A percentile compares a stretch with the other conserved stretches of the same genome.
These are phyloP conservation scores for Mrakia blollopis DNA, from an alignment of 768 basidiomycete species.

Conservation along the genomic window DNA sequence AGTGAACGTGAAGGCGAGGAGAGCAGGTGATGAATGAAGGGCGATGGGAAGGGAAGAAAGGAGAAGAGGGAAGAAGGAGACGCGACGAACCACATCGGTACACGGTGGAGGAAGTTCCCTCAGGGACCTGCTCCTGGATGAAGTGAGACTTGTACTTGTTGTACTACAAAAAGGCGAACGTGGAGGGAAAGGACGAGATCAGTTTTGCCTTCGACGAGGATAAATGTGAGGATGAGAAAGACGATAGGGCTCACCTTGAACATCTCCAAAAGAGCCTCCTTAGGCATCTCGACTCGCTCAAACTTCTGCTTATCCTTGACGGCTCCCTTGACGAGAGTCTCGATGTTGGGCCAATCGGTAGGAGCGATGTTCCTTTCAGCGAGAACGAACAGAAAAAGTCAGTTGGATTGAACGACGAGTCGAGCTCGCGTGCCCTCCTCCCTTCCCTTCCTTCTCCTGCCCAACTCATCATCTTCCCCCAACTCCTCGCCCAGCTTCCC, in stretches of 20 bases:
- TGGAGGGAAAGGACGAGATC: background rate
- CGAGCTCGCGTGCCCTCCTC: background rate
- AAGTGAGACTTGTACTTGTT: slow-evolving; percentile 97
- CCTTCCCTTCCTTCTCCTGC: background rate
- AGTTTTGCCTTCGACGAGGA: background rate
- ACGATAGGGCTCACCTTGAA: slow-evolving; percentile 80
- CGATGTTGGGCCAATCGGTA: slow-evolving; percentile 79
- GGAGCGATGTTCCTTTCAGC: slow-evolving; percentile 63
- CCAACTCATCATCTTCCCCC: too few relatives aligned
- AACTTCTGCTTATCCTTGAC: slow-evolving; percentile 98
- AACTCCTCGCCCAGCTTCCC: too few relatives aligned
- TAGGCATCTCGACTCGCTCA: slow-evolving; percentile 85
- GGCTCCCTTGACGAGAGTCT: slow-evolving; percentile 78
- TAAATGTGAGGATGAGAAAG: background rate
- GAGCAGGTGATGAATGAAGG: background rate
- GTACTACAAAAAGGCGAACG: slow-evolving; percentile 60
- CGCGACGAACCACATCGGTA: slow-evolving; percentile 75
- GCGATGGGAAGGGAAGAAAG: background rate
- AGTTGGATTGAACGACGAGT: background rate
- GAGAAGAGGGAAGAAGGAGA: background rate
- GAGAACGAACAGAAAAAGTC: slow-evolving; percentile 2
- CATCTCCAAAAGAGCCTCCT: slow-evolving; percentile 95
- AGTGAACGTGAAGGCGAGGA: too few relatives aligned
- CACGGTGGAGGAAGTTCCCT: slow-evolving; percentile 93
- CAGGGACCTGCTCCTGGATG: slow-evolving; percentile 90